Evolutionary conservation across 345 rosid species (phyloP).

Genomic region (Gossypium australe): DNA sequence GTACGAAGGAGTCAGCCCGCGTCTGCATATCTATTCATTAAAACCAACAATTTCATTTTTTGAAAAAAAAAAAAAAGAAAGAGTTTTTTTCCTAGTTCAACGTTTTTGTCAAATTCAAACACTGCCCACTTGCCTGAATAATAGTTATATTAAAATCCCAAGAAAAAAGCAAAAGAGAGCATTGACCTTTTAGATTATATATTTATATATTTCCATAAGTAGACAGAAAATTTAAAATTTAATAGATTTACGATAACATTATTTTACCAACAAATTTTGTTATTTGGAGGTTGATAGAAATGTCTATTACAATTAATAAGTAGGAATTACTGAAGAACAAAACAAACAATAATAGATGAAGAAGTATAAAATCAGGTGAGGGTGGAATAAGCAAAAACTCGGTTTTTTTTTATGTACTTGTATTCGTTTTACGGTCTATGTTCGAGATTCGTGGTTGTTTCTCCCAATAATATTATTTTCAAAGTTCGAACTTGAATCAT

Average conservation of each 20-base stretch:
- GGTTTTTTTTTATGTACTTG: no score
- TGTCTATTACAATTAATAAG: background rate
- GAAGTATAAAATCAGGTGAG: no score
- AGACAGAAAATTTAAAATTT: background rate
- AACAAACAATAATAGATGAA: no score
- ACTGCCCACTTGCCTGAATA: conserved; percentile 7
- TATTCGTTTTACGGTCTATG: no score
- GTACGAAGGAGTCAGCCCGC: background rate
- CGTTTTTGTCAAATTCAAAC: conserved; percentile 21
- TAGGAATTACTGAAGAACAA: no score
- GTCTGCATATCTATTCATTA: background rate
- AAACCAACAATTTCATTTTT: background rate
- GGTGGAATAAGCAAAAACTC: no score
- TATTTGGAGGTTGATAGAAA: background rate
- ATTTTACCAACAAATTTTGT: background rate
- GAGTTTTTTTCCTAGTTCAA: conserved; percentile 19
- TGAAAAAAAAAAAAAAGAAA: background rate
- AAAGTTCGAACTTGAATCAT: no score
- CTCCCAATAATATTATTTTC: fast-evolving
- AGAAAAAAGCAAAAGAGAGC: background rate
- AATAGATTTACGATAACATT: background rate
- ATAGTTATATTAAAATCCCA: background rate
- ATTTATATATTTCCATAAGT: background rate
- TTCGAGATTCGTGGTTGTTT: fast-evolving
- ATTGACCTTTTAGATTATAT: background rate